A percentile compares a stretch with the other conserved stretches of the same genome.
Conservation (phyloP, 306 rosid species). For the Rosa persica region DNA sequence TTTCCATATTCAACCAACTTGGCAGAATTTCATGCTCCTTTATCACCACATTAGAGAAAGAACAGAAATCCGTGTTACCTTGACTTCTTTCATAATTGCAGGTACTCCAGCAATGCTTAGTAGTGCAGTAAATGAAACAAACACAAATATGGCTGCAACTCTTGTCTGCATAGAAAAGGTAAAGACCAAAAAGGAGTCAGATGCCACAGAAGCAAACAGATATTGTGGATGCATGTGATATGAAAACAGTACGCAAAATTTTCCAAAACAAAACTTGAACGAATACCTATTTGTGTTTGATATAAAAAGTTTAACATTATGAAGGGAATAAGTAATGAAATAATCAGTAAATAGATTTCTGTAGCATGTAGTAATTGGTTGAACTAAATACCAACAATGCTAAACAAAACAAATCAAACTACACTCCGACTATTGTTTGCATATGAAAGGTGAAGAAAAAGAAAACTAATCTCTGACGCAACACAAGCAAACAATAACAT, state of each 20-base stretch:
- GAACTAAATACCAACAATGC: neutral
- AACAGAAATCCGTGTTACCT: slow-evolving; percentile 45
- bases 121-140: slow-evolving; percentile 83
- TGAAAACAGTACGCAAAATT: neutral
- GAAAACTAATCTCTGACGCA: neutral
- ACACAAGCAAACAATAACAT: neutral
- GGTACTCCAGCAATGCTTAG: slow-evolving; percentile 94
- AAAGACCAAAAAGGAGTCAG: slow-evolving; percentile 17
- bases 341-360: neutral
- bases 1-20: neutral
- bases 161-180: slow-evolving; percentile 61
- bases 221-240: neutral
- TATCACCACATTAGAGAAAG: slow-evolving; percentile 4
- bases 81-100: slow-evolving; percentile 76
- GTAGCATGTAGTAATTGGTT: neutral
- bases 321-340: neutral
- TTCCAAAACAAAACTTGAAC: neutral
- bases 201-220: neutral
- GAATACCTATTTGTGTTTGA: neutral
- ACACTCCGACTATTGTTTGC: neutral
- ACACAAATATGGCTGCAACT: slow-evolving; percentile 90
- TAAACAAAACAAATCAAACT: neutral
- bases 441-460: neutral
- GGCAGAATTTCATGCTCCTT: slow-evolving; percentile 9
- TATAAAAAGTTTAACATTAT: neutral